Conservation (phyloP, 2,329 filamentous ascomycete species). For the Trichoderma koningiopsis region DNA sequence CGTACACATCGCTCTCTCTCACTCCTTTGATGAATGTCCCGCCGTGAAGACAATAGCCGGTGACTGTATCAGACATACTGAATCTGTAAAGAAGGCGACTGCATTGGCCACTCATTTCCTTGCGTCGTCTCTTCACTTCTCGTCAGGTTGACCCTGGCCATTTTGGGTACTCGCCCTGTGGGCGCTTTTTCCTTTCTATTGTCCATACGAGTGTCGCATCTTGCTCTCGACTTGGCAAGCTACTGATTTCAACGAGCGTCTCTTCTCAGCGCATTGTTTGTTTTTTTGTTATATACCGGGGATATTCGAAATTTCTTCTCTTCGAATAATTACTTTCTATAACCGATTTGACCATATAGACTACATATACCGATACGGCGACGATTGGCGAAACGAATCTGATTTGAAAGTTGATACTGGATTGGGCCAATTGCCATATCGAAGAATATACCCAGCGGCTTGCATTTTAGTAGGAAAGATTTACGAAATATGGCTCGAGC, state of each 20-base stretch:
- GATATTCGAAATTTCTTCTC: conserved; percentile 24
- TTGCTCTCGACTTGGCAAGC: neutral
- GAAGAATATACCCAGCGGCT: neutral
- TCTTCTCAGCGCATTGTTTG: neutral
- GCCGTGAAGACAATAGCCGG: neutral
- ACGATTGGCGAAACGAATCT: conserved; percentile 14
- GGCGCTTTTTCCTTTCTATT: conserved; percentile 26
- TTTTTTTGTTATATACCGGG: neutral
- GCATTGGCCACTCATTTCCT: conserved; percentile 27
- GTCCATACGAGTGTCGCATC: conserved; percentile 7
- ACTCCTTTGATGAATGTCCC: conserved; percentile 18
- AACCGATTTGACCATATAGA: conserved; percentile 9
- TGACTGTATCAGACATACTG: neutral
- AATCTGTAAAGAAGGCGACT: neutral
- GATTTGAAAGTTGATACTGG: conserved; percentile 15
- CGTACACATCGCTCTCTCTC: neutral
- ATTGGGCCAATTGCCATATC: neutral
- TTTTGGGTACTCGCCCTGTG: conserved; percentile 32
- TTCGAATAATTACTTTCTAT: conserved; percentile 1
- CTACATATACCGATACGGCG: conserved; percentile 2
- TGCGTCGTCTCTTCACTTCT: conserved; percentile 28
- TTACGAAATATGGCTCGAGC: conserved; percentile 39
- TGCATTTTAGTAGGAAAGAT: conserved; percentile 15
- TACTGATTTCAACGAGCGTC: conserved; percentile 4
- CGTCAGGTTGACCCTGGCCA: conserved; percentile 20